phyloP scores from a whole-genome alignment of 2,329 filamentous ascomycete genomes.

The Dactylellina drechsleri region DNA sequence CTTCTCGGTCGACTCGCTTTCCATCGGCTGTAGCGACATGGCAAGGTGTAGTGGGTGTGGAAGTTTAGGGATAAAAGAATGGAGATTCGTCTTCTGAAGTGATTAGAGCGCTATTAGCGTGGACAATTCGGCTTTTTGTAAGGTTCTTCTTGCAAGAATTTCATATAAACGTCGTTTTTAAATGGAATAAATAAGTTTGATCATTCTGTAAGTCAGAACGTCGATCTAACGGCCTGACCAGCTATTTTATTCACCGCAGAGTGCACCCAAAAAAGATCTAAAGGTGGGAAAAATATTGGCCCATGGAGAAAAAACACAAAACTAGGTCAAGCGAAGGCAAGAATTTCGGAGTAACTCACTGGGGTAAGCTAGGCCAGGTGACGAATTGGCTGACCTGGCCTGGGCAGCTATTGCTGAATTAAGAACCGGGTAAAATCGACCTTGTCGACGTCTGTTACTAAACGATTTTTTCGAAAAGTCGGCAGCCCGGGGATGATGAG shows the following conservation, averaged over 20 bases:
- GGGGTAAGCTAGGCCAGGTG: slow-evolving; percentile 47
- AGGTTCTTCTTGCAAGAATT: neutral
- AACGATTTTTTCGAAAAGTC: slow-evolving; percentile 21
- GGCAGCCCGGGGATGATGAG: neutral
- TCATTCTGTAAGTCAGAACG: neutral
- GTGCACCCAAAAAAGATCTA: neutral
- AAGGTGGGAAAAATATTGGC: neutral
- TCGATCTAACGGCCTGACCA: neutral
- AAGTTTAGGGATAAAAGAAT: slow-evolving; percentile 6
- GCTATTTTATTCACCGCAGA: neutral
- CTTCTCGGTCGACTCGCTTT: slow-evolving; percentile 33
- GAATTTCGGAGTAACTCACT: slow-evolving; percentile 44
- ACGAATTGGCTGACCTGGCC: slow-evolving; percentile 53
- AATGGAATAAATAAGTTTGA: neutral
- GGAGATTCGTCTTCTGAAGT: neutral
- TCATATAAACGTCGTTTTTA: neutral
- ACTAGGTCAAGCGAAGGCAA: slow-evolving; percentile 16
- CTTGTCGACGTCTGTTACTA: slow-evolving; percentile 35
- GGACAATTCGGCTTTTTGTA: neutral
- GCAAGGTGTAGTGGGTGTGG: slow-evolving; percentile 1
- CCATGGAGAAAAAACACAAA: neutral
- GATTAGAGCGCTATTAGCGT: neutral
- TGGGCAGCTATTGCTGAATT: slow-evolving; percentile 28
- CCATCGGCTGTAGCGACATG: slow-evolving; percentile 31
- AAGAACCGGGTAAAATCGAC: slow-evolving; percentile 45